A percentile compares a stretch with the other conserved stretches of the same genome.
Conservation (phyloP, 768 basidiomycete genomes). For the Rickenella mellea region DNA sequence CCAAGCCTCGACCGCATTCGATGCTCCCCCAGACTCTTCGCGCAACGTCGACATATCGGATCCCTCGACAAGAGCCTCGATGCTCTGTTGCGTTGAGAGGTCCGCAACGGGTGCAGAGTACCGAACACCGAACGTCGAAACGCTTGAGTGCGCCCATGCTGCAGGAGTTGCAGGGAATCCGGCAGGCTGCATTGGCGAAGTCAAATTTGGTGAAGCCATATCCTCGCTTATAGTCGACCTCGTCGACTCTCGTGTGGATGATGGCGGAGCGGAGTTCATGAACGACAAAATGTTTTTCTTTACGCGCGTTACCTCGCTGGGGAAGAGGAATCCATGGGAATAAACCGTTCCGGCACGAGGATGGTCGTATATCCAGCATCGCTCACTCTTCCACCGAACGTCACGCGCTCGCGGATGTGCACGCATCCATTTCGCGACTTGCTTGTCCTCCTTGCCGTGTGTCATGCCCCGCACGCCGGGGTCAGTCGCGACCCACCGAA, state of each 20-base stretch:
- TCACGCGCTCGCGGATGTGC: slow-evolving; percentile 69
- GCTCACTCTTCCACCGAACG: slow-evolving; percentile 85
- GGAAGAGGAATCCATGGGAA: slow-evolving; percentile 92
- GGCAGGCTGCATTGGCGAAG: slow-evolving; percentile 15
- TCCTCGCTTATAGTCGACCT: too few relatives aligned
- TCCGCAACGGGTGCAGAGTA: slow-evolving; percentile 65
- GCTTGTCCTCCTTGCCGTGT: slow-evolving; percentile 87
- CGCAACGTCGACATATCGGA: slow-evolving; percentile 68
- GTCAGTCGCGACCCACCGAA: slow-evolving; percentile 79
- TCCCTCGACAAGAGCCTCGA: slow-evolving; percentile 92
- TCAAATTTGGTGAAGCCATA: slow-evolving; percentile 17
- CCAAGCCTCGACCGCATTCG: slow-evolving; percentile 35
- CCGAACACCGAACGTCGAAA: slow-evolving; percentile 72
- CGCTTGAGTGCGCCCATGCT: slow-evolving; percentile 72
- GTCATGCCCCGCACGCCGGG: slow-evolving; percentile 54
- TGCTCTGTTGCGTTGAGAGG: slow-evolving; percentile 56
- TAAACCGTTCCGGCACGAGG: slow-evolving; percentile 93
- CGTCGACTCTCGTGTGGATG: neutral
- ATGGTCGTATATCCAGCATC: slow-evolving; percentile 98
- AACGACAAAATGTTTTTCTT: slow-evolving; percentile 44
- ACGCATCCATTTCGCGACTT: slow-evolving; percentile 87
- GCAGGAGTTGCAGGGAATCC: slow-evolving; percentile 31
- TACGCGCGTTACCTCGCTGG: slow-evolving; percentile 72
- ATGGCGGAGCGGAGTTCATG: slow-evolving; percentile 24
- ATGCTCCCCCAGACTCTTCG: slow-evolving; percentile 37